phyloP scores from a whole-genome alignment of 2,329 filamentous ascomycete genomes.

The Verticillium nubilum region DNA sequence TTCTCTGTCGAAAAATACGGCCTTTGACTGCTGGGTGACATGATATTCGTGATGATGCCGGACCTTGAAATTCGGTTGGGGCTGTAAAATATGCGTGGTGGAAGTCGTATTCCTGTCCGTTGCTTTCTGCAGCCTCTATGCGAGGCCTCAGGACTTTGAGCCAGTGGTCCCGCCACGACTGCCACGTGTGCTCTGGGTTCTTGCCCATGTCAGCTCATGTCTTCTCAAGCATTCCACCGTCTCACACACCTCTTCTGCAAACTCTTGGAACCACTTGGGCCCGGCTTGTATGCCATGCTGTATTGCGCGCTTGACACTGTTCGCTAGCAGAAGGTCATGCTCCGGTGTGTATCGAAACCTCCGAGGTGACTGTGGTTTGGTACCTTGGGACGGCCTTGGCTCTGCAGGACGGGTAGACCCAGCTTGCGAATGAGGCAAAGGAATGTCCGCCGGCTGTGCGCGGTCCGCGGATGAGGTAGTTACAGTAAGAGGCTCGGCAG shows the following conservation, averaged over 20 bases:
- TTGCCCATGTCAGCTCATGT: not conserved
- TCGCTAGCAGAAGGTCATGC: not conserved
- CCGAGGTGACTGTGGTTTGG: not conserved
- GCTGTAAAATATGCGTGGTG: not conserved
- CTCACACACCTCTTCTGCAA: constrained; percentile 6
- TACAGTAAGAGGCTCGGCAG: not conserved
- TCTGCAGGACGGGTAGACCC: not conserved
- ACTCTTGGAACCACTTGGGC: not conserved
- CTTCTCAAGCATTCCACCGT: constrained; percentile 2
- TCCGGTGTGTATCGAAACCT: not conserved
- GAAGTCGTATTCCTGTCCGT: not conserved
- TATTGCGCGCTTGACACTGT: not conserved
- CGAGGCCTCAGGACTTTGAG: constrained; percentile 8
- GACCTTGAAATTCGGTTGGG: not conserved
- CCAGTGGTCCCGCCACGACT: constrained; percentile 22
- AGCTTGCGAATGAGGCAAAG: not conserved
- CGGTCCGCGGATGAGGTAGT: not conserved
- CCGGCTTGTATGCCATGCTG: not conserved
- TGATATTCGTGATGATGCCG: not conserved
- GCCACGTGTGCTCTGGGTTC: constrained; percentile 16
- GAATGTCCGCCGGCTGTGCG: not conserved
- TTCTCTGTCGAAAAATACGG: not conserved
- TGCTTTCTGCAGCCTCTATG: not conserved
- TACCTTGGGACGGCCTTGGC: not conserved
- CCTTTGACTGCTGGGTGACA: not conserved